phyloP scores from a whole-genome alignment of 1,139 yeast genomes.

The Entelexis paramagnoliae region DNA sequence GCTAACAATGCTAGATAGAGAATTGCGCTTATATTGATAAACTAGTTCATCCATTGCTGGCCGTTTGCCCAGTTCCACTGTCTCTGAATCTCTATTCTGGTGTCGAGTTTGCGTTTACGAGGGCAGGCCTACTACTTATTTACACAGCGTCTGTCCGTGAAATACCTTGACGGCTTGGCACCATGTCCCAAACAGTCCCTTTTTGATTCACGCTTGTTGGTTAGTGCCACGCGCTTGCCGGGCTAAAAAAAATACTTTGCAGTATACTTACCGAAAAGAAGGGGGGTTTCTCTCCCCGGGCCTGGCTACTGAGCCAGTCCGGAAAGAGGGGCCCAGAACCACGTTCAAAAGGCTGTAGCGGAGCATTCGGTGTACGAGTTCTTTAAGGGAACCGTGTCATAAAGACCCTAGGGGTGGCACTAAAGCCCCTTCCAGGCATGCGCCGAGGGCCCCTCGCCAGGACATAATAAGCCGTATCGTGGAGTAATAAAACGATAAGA shows the following conservation, averaged over 20 bases:
- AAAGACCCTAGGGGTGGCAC: slow-evolving; percentile 10
- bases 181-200: background rate
- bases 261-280: slow-evolving; percentile 9
- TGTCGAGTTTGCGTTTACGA: too few species aligned
- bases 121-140: too few species aligned
- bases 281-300: background rate
- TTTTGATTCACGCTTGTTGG: background rate
- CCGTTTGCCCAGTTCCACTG: too few species aligned
- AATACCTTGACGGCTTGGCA: background rate
- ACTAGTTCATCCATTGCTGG: too few species aligned
- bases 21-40: too few species aligned
- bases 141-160: background rate
- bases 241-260: background rate
- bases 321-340: background rate
- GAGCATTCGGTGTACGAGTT: slow-evolving; percentile 8
- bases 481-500: slow-evolving; percentile 14
- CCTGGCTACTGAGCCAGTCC: slow-evolving; percentile 4
- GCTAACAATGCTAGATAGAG: too few species aligned
- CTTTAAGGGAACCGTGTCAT: slow-evolving; percentile 8
- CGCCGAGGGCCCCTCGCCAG: slow-evolving; percentile 6
- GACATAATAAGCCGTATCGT: slow-evolving; percentile 19
- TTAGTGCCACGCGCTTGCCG: background rate
- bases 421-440: slow-evolving; percentile 4
- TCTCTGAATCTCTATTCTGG: too few species aligned
- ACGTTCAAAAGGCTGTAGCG: background rate